Percentiles rank a stretch among this genome's conserved stretches.
Evolutionary conservation across 2,329 filamentous ascomycete genomes (phyloP).

Genomic region (Colletotrichum aenigma): DNA sequence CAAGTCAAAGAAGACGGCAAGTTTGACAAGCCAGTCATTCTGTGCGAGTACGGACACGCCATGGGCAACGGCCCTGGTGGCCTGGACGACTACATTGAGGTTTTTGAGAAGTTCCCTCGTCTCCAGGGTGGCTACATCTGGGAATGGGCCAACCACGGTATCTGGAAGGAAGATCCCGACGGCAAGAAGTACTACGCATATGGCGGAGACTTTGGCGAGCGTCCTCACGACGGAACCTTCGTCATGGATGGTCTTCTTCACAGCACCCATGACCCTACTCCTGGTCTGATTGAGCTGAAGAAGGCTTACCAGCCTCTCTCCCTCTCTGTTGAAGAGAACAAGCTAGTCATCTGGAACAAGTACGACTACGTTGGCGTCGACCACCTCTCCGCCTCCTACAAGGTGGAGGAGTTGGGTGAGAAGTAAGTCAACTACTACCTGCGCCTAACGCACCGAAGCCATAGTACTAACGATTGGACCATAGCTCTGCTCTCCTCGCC

Average conservation of each 20-base stretch:
- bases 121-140: slow-evolving; percentile 72
- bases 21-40: slow-evolving; percentile 62
- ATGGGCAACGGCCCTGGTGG: slow-evolving; percentile 79
- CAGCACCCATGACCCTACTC: slow-evolving; percentile 59
- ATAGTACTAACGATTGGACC: slow-evolving; percentile 7
- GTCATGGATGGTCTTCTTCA: slow-evolving; percentile 65
- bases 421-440: slow-evolving; percentile 35
- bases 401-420: slow-evolving; percentile 45
- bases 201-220: slow-evolving; percentile 66
- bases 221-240: slow-evolving; percentile 64
- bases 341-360: slow-evolving; percentile 42
- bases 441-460: background rate
- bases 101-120: slow-evolving; percentile 63
- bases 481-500: slow-evolving; percentile 29
- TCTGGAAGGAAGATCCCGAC: slow-evolving; percentile 49
- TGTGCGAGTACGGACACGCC: slow-evolving; percentile 64
- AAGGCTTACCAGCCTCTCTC: slow-evolving; percentile 62
- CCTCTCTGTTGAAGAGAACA: slow-evolving; percentile 38
- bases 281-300: slow-evolving; percentile 60
- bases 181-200: slow-evolving; percentile 59
- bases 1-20: slow-evolving; percentile 45
- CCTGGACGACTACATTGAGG: slow-evolving; percentile 69
- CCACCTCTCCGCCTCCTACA: slow-evolving; percentile 47
- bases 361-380: slow-evolving; percentile 53
- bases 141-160: slow-evolving; percentile 69